Conservation (phyloP, 768 basidiomycete species). For the Pulveroboletus sp. region DNA sequence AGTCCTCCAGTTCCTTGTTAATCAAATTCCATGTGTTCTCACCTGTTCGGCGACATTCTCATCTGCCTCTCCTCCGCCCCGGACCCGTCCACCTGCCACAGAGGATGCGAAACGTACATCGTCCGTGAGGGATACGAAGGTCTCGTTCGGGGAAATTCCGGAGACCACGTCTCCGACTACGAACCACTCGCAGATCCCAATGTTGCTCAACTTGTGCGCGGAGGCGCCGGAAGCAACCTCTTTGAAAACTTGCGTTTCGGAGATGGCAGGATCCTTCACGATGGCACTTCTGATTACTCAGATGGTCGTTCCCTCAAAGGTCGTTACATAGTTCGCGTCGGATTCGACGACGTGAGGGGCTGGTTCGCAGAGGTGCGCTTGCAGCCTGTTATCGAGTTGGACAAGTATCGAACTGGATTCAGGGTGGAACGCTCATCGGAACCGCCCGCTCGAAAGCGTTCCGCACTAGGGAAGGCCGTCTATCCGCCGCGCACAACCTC, state of each 20-base stretch:
- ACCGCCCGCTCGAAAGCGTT: slow-evolving; percentile 84
- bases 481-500: slow-evolving; percentile 85
- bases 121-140: slow-evolving; percentile 99
- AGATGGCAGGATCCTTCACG: slow-evolving; percentile 68
- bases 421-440: slow-evolving; percentile 97
- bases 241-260: slow-evolving; percentile 79
- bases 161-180: slow-evolving; percentile 24
- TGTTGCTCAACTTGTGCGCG: slow-evolving; percentile 11
- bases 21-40: background rate
- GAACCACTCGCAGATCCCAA: slow-evolving; percentile 29
- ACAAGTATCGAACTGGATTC: background rate
- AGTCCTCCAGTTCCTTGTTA: slow-evolving; percentile 17
- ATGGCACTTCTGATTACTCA: slow-evolving; percentile 74
- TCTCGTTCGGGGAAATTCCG: slow-evolving; percentile 80
- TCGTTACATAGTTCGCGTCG: slow-evolving; percentile 89
- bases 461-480: slow-evolving; percentile 81
- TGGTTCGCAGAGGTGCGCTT: slow-evolving; percentile 84
- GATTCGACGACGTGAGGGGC: slow-evolving; percentile 96
- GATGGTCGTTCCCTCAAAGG: slow-evolving; percentile 77
- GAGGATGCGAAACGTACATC: slow-evolving; percentile 94
- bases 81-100: background rate
- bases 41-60: too few species aligned
- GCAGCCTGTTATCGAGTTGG: background rate
- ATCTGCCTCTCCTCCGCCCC: background rate
- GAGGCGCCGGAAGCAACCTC: slow-evolving; percentile 35